Conservation (phyloP, 2,329 filamentous ascomycete genomes). For the Diaporthe sp. region DNA sequence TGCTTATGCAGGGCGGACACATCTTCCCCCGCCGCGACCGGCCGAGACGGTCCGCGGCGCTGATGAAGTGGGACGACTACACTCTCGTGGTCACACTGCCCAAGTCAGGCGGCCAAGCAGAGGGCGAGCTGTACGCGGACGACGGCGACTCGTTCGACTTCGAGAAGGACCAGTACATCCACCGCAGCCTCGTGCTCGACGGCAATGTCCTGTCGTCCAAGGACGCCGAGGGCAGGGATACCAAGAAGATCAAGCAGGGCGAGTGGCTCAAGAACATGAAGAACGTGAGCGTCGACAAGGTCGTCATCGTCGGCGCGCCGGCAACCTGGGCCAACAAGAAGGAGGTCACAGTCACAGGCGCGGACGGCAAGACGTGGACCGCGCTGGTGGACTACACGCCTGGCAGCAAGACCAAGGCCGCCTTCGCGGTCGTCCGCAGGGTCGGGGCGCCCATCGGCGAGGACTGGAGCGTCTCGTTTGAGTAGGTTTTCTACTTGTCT, state of each 20-base stretch:
- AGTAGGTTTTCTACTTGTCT: conserved; percentile 43
- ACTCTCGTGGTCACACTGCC: conserved; percentile 85
- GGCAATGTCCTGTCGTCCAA: conserved; percentile 74
- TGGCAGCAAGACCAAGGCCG: conserved; percentile 60
- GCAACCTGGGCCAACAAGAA: conserved; percentile 76
- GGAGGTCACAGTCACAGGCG: conserved; percentile 68
- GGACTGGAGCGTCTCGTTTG: conserved; percentile 64
- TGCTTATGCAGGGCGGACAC: conserved; percentile 94
- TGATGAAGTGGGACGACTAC: conserved; percentile 97
- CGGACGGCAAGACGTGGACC: conserved; percentile 64
- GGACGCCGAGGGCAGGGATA: conserved; percentile 71
- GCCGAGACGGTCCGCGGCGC: conserved; percentile 84
- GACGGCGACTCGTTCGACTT: conserved; percentile 95
- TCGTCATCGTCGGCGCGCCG: conserved; percentile 86
- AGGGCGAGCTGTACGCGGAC: conserved; percentile 89
- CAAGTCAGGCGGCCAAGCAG: conserved; percentile 73
- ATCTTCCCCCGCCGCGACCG: conserved; percentile 91
- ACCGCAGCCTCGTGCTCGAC: conserved; percentile 81
- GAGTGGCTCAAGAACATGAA: conserved; percentile 85
- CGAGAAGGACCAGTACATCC: conserved; percentile 87
- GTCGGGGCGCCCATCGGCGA: conserved; percentile 65
- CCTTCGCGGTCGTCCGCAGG: conserved; percentile 67
- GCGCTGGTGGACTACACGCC: conserved; percentile 72
- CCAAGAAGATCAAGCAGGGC: conserved; percentile 73
- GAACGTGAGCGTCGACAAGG: conserved; percentile 83